Base-by-base conservation (phyloP, 495 filamentous ascomycete genomes). In the Glutinoglossum americanum region DNA sequence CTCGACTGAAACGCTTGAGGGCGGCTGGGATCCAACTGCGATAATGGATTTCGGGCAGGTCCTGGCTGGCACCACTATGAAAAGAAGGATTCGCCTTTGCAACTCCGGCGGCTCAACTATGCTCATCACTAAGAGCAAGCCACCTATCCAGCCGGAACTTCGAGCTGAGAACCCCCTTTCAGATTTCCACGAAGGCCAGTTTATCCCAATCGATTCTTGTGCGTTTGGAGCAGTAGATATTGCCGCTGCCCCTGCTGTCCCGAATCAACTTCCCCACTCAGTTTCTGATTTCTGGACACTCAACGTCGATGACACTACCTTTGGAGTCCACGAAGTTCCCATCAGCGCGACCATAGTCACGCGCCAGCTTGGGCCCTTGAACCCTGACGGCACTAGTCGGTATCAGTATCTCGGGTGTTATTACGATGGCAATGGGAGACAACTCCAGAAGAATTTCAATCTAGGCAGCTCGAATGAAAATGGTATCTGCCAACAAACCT, bases 231-330 rank as follows among this genome's bases (percentile, higher is more conserved):
- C 60, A 27, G 57, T 71, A 17, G 58, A 62, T 28, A 70, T 71
- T 60, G 60, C 60, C 9, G 65, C 68, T 0, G 57, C 61, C 6
- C 41, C 60, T 33, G 59, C 62, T 45, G 32, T 60, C 15, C 62
- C 62, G 21, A 72, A 71, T 33, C 47, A 60, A 1, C 59, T 59
- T 21, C 41, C 65, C n/a, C 28, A 64, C 28, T 15, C 54, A 2
- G 66, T 64, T 47, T 62, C 61, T 41, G 68, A 64, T 44, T 57
- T 60, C 17, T 73, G 71, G 71, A 71, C 65, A 19, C 57, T 73
- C 26, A 73, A 73, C 57, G 66, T 65, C 5, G 65, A 72, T 60
- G 71, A 74, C 57, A 59, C 69, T 1, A 65, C 59, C 17, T 68
- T 70, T 56, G 65, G 66, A 44, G 64, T 69, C n/a, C 67, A 70